These are phyloP conservation scores for Saccharomyces mikatae DNA, from an alignment of 805 yeast species.

Conservation along the genomic window DNA sequence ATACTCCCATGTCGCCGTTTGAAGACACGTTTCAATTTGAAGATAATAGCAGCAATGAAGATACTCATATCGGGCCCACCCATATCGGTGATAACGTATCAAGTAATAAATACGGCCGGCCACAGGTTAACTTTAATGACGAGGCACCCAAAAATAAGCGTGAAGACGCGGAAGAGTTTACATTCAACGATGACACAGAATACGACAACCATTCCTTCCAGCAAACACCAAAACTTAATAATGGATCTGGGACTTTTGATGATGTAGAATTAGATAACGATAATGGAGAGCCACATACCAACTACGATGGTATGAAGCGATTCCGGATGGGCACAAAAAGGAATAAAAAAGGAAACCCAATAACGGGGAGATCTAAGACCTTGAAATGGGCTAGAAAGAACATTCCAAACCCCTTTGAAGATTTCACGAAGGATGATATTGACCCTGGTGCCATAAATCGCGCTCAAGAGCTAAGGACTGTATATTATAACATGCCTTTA, in stretches of 20 bases:
- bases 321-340: slow-evolving; percentile 90
- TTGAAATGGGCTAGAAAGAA: slow-evolving; percentile 40
- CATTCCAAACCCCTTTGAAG: slow-evolving; percentile 30
- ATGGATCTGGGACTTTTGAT: slow-evolving; percentile 17
- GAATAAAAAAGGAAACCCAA: slow-evolving; percentile 61
- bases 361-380: slow-evolving; percentile 52
- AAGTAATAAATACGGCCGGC: background rate
- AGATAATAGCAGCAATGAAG: slow-evolving; percentile 5
- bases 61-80: slow-evolving; percentile 41
- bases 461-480: slow-evolving; percentile 38
- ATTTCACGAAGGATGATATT: slow-evolving; percentile 20
- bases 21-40: slow-evolving; percentile 25
- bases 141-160: background rate
- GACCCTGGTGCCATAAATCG: slow-evolving; percentile 34
- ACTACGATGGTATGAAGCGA: slow-evolving; percentile 46
- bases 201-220: slow-evolving; percentile 22
- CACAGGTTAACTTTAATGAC: background rate
- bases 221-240: slow-evolving; percentile 22
- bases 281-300: slow-evolving; percentile 6
- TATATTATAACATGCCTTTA: slow-evolving; percentile 52
- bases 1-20: slow-evolving; percentile 18
- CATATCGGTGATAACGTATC: slow-evolving; percentile 32
- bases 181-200: slow-evolving; percentile 10
- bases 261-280: slow-evolving; percentile 19
- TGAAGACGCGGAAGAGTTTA: slow-evolving; percentile 7